Conservation (phyloP, 345 rosid genomes). For the Streptanthus diversifolius region DNA sequence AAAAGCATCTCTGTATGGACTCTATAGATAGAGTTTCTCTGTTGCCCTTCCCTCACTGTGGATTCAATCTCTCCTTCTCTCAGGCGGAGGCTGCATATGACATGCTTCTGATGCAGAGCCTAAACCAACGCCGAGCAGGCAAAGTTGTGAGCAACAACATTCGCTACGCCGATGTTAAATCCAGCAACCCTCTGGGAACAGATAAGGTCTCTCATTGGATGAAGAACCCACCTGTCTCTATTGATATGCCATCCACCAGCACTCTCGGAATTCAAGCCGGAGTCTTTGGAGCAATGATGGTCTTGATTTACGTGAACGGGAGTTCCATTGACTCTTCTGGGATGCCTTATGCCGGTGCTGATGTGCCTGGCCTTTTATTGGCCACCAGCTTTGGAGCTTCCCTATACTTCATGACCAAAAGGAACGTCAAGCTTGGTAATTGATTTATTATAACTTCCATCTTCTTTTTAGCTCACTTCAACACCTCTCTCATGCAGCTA, state of each 20-base stretch:
- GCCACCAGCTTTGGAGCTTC: slow-evolving; percentile 92
- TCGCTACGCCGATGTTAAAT: slow-evolving; percentile 91
- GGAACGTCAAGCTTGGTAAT: slow-evolving; percentile 77
- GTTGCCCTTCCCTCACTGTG: neutral
- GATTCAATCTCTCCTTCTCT: neutral
- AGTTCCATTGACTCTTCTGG: slow-evolving; percentile 43
- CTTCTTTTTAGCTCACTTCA: neutral
- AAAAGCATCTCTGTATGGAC: neutral
- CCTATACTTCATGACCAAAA: slow-evolving; percentile 80
- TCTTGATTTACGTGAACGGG: slow-evolving; percentile 73
- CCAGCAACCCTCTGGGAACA: slow-evolving; percentile 43
- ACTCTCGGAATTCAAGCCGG: slow-evolving; percentile 84
- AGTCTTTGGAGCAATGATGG: slow-evolving; percentile 88
- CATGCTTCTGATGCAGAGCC: slow-evolving; percentile 93
- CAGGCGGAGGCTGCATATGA: slow-evolving; percentile 97
- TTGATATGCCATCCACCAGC: slow-evolving; percentile 70
- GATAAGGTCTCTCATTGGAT: slow-evolving; percentile 74
- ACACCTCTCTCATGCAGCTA: slow-evolving; percentile 1
- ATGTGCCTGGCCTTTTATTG: slow-evolving; percentile 76
- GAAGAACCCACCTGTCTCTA: slow-evolving; percentile 57
- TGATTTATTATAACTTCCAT: neutral
- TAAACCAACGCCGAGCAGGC: slow-evolving; percentile 85
- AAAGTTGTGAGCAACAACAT: slow-evolving; percentile 70
- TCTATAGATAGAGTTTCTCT: too few relatives aligned
- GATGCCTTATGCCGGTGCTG: slow-evolving; percentile 61